These are phyloP conservation scores for Nitzschia putrida DNA, from an alignment of 108 stramenopile genomes.

Conservation along the genomic window DNA sequence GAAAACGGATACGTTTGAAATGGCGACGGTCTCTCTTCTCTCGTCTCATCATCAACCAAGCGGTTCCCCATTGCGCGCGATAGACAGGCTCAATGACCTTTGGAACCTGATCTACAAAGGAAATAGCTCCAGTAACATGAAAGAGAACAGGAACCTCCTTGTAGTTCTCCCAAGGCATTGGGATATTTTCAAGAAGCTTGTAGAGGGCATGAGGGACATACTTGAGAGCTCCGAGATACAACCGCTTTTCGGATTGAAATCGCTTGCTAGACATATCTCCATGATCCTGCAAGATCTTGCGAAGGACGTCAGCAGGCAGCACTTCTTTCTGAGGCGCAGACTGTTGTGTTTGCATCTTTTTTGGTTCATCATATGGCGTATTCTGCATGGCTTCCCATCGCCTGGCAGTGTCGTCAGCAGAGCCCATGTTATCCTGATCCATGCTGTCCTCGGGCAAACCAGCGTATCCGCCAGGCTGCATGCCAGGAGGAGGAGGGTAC, in stretches of 20 bases:
- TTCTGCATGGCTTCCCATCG: slow-evolving; percentile 85
- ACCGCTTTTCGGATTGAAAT: slow-evolving; percentile 93
- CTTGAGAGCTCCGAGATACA: slow-evolving; percentile 99
- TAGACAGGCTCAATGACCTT: slow-evolving; percentile 98
- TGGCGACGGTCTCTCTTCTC: slow-evolving; percentile 98
- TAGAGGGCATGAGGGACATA: slow-evolving; percentile 98
- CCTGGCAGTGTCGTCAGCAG: slow-evolving; percentile 78
- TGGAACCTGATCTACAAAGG: slow-evolving; percentile 97
- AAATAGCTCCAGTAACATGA: slow-evolving; percentile 98
- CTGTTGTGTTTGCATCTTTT: slow-evolving; percentile 60
- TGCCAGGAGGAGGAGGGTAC: slow-evolving; percentile 43
- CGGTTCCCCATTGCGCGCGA: slow-evolving; percentile 98
- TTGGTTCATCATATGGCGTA: slow-evolving; percentile 75
- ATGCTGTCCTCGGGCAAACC: slow-evolving; percentile 7
- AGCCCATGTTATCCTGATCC: slow-evolving; percentile 32
- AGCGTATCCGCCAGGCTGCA: slow-evolving; percentile 18
- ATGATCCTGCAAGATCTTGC: slow-evolving; percentile 97
- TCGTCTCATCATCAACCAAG: slow-evolving; percentile 98
- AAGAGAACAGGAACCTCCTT: slow-evolving; percentile 94
- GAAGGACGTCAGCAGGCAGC: slow-evolving; percentile 92
- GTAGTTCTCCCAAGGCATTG: slow-evolving; percentile 96
- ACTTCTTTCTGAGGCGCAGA: slow-evolving; percentile 88
- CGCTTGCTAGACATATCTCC: slow-evolving; percentile 99
- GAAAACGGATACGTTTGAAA: slow-evolving; percentile 99
- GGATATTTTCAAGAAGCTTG: slow-evolving; percentile 98